A percentile compares a stretch with the other conserved stretches of the same genome.
Conservation (phyloP, 495 filamentous ascomycete species). For the Podospora fimiseda region DNA sequence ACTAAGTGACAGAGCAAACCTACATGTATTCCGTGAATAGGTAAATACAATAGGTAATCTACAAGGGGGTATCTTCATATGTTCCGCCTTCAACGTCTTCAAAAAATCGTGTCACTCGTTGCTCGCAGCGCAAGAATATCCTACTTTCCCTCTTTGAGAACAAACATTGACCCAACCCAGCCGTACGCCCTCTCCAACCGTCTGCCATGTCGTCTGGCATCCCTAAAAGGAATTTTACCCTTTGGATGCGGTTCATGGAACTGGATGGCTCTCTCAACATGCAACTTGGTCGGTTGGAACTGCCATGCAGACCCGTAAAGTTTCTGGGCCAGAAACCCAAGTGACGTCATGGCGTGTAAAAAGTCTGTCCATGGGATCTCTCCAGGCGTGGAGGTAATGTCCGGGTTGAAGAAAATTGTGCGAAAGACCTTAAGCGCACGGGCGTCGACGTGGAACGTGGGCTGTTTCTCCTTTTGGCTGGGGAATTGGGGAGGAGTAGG, state of each 20-base stretch:
- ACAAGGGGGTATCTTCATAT: too few relatives aligned
- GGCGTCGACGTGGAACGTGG: slow-evolving; percentile 34
- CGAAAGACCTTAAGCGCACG: slow-evolving; percentile 31
- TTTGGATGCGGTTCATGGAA: slow-evolving; percentile 46
- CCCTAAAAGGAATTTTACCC: slow-evolving; percentile 36
- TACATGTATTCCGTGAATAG: too few relatives aligned
- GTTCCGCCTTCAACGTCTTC: too few relatives aligned
- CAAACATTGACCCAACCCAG: slow-evolving; percentile 17
- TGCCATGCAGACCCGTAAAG: slow-evolving; percentile 51
- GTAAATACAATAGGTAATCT: too few relatives aligned
- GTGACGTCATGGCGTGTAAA: slow-evolving; percentile 43
- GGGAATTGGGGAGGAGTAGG: not conserved
- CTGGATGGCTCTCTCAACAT: slow-evolving; percentile 35
- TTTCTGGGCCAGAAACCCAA: slow-evolving; percentile 43
- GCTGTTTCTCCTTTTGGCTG: slow-evolving; percentile 12
- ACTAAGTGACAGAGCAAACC: too few relatives aligned
- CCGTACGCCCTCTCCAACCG: slow-evolving; percentile 14
- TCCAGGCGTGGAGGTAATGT: slow-evolving; percentile 15
- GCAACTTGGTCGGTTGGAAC: slow-evolving; percentile 34
- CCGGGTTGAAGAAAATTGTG: slow-evolving; percentile 19
- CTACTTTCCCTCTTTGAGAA: not conserved
- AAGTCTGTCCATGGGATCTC: slow-evolving; percentile 50
- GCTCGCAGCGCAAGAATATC: too few relatives aligned
- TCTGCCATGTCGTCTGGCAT: slow-evolving; percentile 13
- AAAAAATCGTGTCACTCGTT: too few relatives aligned